phyloP scores from a whole-genome alignment of 768 basidiomycete genomes.

The Cubamyces sp. region DNA sequence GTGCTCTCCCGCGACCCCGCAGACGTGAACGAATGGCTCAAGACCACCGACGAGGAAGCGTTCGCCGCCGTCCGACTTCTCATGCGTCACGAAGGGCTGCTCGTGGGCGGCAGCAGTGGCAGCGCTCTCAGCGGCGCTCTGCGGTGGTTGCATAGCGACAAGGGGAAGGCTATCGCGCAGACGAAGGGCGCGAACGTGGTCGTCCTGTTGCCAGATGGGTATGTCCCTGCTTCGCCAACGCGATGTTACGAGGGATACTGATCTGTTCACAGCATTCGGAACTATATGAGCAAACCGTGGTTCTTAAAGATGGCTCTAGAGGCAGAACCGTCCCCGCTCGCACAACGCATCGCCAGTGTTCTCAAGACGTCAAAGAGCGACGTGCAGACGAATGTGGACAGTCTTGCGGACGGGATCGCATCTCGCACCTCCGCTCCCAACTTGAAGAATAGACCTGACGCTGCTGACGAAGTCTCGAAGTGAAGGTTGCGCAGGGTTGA shows the following conservation, averaged over 20 bases:
- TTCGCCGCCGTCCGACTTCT: conserved; percentile 74
- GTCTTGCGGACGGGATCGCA: conserved; percentile 28
- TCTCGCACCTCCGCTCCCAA: conserved; percentile 21
- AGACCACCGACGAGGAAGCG: conserved; percentile 80
- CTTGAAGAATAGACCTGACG: conserved; percentile 24
- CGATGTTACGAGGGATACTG: not conserved
- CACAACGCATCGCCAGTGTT: conserved; percentile 49
- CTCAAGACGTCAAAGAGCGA: conserved; percentile 33
- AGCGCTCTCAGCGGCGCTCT: conserved; percentile 81
- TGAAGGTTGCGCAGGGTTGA: not conserved
- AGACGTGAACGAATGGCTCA: conserved; percentile 81
- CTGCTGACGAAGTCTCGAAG: conserved; percentile 22
- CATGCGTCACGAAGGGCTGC: conserved; percentile 84
- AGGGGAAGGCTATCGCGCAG: conserved; percentile 64
- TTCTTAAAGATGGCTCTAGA: conserved; percentile 73
- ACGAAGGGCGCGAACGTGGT: conserved; percentile 86
- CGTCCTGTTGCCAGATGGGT: conserved; percentile 90
- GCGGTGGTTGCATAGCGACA: conserved; percentile 72
- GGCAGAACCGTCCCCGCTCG: conserved; percentile 56
- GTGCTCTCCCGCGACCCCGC: conserved; percentile 69
- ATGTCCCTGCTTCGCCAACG: conserved; percentile 36
- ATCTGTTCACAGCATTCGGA: conserved; percentile 64
- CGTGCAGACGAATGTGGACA: conserved; percentile 26
- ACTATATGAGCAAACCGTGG: conserved; percentile 96
- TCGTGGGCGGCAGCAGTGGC: conserved; percentile 94